Evolutionary conservation across 345 rosid genomes (phyloP).

Genomic region (Salix brachista): DNA sequence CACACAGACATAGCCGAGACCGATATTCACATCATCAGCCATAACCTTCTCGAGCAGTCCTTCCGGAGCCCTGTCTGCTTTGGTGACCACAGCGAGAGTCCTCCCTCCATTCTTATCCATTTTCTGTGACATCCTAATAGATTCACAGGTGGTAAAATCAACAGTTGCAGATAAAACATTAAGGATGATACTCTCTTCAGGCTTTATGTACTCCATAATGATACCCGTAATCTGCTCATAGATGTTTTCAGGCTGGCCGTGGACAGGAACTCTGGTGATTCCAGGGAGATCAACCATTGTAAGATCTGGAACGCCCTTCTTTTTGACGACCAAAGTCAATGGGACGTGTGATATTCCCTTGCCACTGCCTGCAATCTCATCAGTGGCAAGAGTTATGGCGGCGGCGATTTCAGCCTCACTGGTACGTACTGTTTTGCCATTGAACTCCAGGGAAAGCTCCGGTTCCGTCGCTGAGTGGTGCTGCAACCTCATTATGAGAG

Average conservation of each 20-base stretch:
- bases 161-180: conserved; percentile 44
- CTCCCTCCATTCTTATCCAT: conserved; percentile 44
- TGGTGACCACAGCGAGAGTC: conserved; percentile 53
- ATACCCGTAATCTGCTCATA: background rate
- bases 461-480: background rate
- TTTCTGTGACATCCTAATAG: conserved; percentile 37
- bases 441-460: conserved; percentile 36
- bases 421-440: conserved; percentile 16
- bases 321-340: conserved; percentile 39
- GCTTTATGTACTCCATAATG: conserved; percentile 15
- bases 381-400: conserved; percentile 36
- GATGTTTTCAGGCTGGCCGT: conserved; percentile 46
- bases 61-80: conserved; percentile 48
- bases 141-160: conserved; percentile 44
- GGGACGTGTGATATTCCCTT: conserved; percentile 43
- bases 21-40: conserved; percentile 47
- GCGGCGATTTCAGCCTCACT: conserved; percentile 26
- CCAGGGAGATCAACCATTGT: conserved; percentile 61
- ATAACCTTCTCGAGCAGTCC: conserved; percentile 43
- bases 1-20: conserved; percentile 48
- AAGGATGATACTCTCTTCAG: conserved; percentile 41
- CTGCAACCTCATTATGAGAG: conserved; percentile 54
- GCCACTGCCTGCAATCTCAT: conserved; percentile 42
- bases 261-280: conserved; percentile 46
- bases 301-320: conserved; percentile 41